Conservation (phyloP, 140 eudicot species). For the Stevia rebaudiana region DNA sequence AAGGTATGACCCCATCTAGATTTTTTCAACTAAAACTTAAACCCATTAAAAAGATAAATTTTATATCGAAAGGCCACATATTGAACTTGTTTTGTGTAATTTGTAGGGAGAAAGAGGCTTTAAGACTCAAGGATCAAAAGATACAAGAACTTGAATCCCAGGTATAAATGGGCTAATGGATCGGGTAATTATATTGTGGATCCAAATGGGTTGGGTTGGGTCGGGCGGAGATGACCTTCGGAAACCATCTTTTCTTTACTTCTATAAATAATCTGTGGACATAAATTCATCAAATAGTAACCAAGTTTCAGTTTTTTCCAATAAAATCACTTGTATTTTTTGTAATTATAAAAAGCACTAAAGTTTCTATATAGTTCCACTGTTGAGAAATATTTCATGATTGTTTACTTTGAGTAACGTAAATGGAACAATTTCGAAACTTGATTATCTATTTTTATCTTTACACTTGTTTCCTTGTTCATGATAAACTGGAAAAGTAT, state of each 20-base stretch:
- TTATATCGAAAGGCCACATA: neutral
- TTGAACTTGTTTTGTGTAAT: neutral
- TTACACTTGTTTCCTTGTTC: no score
- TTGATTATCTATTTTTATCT: no score
- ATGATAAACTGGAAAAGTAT: no score
- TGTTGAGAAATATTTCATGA: no score
- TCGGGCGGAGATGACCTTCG: neutral
- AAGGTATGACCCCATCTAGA: conserved; percentile 40
- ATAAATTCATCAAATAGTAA: no score
- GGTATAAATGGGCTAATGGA: conserved; percentile 33
- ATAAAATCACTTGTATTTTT: no score
- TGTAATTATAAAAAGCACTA: no score
- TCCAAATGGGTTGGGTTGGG: neutral
- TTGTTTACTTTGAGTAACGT: no score
- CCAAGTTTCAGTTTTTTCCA: no score
- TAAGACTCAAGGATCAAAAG: conserved; percentile 48
- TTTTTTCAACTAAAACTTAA: neutral
- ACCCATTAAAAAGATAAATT: neutral
- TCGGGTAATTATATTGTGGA: neutral
- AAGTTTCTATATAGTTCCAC: no score
- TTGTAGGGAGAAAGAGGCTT: conserved; percentile 58
- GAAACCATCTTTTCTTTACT: neutral
- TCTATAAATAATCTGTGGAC: neutral
- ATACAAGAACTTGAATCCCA: conserved; percentile 80
- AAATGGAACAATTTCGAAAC: no score